Base-by-base conservation (phyloP, 1,139 yeast genomes). In the Yamadazyma membranifaciens region DNA sequence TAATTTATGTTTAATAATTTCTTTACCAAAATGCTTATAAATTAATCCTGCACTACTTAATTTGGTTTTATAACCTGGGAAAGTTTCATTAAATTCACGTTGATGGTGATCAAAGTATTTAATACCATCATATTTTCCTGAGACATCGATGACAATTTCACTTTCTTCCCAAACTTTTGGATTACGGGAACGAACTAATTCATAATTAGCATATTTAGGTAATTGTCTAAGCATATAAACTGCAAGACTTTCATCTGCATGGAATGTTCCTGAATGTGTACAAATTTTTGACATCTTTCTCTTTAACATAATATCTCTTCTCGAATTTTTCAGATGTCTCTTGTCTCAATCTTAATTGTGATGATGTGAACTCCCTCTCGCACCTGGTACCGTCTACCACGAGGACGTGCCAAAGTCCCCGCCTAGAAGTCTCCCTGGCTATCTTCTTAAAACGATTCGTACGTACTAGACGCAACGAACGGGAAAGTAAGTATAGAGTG, bases 171-270 rank as follows among this genome's bases (percentile, higher is more conserved):
- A 86, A 45, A 80, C 84, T 13, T 69, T 78, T 5, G 91, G 85
- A 50, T 83, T 83, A 67, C 98, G 79, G 4, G 96, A 85, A 60
- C 98, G 81, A 16, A 87, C 77, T 27, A 92, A 71, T 41, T 71
- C 73, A 11, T 95, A 83, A 44, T 80, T 73, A 42, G 76, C 59
- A 63, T 63, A 92, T 58, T 78, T 73, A 3, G 96, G 95, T 39
- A 92, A 69, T 24, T 80, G 69, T 54, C 77, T 80, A 44, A 92
- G 70, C 85, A 92, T 81, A 62, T 76, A 91, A 3, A 91, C 96
- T 2, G 98, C 98, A 45, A 94, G 75, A n/a, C 96, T 83, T 63
- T 92, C 98, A 63, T 92, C 98, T 15, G 98, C 98, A 57, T 92
- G 98, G 73, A 92, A 92, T 0, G 91, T 78, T 7, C 98, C 98